A percentile compares a stretch with the other conserved stretches of the same genome.
Evolutionary conservation across 306 rosid species (phyloP).

Genomic region (Rosa persica): DNA sequence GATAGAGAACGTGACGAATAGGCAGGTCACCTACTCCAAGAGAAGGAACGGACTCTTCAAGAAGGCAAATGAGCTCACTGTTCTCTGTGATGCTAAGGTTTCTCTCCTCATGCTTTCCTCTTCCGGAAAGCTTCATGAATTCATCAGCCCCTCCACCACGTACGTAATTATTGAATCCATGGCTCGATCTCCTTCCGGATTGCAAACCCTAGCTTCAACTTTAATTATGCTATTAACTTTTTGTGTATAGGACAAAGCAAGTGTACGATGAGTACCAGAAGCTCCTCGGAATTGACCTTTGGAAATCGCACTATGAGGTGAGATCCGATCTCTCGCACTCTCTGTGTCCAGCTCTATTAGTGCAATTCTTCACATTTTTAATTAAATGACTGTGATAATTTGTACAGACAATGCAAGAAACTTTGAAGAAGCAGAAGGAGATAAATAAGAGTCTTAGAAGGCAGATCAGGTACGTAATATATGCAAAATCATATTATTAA

Average conservation of each 20-base stretch:
- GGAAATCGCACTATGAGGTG: slow-evolving; percentile 89
- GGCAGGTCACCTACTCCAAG: slow-evolving; percentile 88
- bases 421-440: slow-evolving; percentile 57
- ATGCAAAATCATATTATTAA: neutral
- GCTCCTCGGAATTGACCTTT: slow-evolving; percentile 52
- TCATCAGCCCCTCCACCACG: slow-evolving; percentile 65
- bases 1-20: slow-evolving; percentile 72
- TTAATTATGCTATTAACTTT: neutral
- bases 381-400: neutral
- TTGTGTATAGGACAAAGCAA: slow-evolving; percentile 57
- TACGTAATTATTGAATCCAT: slow-evolving; percentile 9
- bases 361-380: neutral
- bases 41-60: slow-evolving; percentile 82
- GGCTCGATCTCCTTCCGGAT: neutral
- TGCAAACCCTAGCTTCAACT: neutral
- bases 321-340: neutral
- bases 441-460: slow-evolving; percentile 59
- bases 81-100: slow-evolving; percentile 86
- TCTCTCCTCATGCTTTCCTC: slow-evolving; percentile 70
- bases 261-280: slow-evolving; percentile 70
- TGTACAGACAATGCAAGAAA: slow-evolving; percentile 70
- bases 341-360: neutral
- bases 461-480: slow-evolving; percentile 54
- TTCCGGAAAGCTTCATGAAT: slow-evolving; percentile 69
- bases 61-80: slow-evolving; percentile 85